Evolutionary conservation across 192 early-diverging fungal genomes (phyloP).

Genomic region (Coemansia sp.): DNA sequence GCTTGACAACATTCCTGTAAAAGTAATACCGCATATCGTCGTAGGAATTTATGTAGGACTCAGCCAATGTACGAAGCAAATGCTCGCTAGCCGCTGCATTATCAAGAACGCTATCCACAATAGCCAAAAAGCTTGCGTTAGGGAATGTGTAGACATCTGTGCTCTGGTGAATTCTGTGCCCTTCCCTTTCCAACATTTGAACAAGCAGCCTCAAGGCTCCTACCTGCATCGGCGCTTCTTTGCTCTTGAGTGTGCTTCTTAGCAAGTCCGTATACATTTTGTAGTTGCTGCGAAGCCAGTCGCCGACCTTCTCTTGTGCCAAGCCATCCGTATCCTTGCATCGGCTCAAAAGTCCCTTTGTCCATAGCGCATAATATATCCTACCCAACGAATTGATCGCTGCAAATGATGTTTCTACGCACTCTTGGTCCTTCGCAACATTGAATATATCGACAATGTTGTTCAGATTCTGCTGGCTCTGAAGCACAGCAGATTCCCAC

Average conservation of each 20-base stretch:
- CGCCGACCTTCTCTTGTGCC: constrained; percentile 58
- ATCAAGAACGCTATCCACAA: constrained; percentile 61
- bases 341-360: constrained; percentile 29
- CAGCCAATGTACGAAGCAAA: constrained; percentile 62
- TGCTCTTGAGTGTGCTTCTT: constrained; percentile 53
- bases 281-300: constrained; percentile 81
- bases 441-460: constrained; percentile 65
- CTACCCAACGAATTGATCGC: constrained; percentile 73
- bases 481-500: constrained; percentile 65
- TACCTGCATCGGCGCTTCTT: constrained; percentile 75
- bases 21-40: constrained; percentile 88
- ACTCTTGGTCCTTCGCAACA: constrained; percentile 39
- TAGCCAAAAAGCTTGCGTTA: constrained; percentile 62
- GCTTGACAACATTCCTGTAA: constrained; percentile 59
- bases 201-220: constrained; percentile 73
- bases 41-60: constrained; percentile 73
- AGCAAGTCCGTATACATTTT: constrained; percentile 63
- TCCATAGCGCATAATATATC: constrained; percentile 60
- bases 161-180: constrained; percentile 31
- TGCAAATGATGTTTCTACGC: constrained; percentile 62
- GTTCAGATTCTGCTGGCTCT: constrained; percentile 72
- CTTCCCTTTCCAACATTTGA: constrained; percentile 68
- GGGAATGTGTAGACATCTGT: constrained; percentile 63
- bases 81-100: constrained; percentile 62
- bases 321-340: constrained; percentile 16